Percentiles rank a stretch among this genome's conserved stretches.
Evolutionary conservation across 108 stramenopile genomes (phyloP).

Genomic region (Poteriospumella lacustris): DNA sequence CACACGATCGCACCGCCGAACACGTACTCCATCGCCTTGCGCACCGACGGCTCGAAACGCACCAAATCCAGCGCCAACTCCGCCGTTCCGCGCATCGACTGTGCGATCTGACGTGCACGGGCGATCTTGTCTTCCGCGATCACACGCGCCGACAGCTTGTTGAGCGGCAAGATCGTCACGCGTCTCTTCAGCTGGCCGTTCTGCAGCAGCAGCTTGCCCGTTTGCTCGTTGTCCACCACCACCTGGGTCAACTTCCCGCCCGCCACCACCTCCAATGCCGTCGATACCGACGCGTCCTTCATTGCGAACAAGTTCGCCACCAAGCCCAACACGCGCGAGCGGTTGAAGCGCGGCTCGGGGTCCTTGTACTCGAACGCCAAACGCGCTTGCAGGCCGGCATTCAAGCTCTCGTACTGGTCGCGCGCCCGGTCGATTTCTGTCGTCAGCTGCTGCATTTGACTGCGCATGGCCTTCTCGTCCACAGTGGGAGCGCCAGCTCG

Average conservation of each 20-base stretch:
- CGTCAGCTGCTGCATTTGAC: neutral
- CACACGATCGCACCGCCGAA: constrained; percentile 88
- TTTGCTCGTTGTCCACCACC: constrained; percentile 89
- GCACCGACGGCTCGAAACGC: constrained; percentile 87
- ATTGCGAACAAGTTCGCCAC: constrained; percentile 83
- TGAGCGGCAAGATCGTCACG: constrained; percentile 93
- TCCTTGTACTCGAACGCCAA: constrained; percentile 83
- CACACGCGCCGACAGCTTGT: constrained; percentile 74
- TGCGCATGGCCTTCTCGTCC: neutral
- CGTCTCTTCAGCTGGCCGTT: constrained; percentile 82
- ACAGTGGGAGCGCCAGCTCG: too few species aligned
- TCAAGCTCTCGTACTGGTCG: constrained; percentile 65
- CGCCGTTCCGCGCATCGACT: constrained; percentile 64
- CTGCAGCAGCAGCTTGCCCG: constrained; percentile 85
- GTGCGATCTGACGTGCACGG: constrained; percentile 64
- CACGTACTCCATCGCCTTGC: constrained; percentile 84
- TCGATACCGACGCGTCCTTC: constrained; percentile 65
- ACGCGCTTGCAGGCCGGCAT: constrained; percentile 72
- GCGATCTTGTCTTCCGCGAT: constrained; percentile 41
- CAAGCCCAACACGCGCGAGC: constrained; percentile 76
- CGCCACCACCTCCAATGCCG: constrained; percentile 92
- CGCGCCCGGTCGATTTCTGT: neutral
- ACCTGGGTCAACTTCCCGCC: constrained; percentile 87
- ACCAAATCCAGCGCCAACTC: constrained; percentile 78
- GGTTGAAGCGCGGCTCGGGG: constrained; percentile 83